These are phyloP conservation scores for Plasmodium fragile DNA, from an alignment of 169 alveolate species.

Conservation along the genomic window DNA sequence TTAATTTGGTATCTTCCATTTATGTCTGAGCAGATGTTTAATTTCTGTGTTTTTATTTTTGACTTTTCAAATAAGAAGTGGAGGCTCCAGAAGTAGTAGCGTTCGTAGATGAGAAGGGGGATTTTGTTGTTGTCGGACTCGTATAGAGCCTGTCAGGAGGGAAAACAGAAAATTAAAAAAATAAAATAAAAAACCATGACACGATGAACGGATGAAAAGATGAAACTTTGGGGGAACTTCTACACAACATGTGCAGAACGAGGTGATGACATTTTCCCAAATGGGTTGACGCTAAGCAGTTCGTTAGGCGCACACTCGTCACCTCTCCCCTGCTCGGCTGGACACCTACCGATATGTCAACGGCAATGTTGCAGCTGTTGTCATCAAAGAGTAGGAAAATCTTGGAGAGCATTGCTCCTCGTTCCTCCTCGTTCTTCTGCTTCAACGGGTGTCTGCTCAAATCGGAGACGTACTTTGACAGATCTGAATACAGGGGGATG, in stretches of 20 bases:
- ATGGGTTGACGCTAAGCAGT: not conserved
- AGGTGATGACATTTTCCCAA: not conserved
- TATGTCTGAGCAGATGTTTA: slow-evolving; percentile 3
- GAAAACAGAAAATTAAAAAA: not conserved
- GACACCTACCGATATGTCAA: slow-evolving; percentile 55
- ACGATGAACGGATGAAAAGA: not conserved
- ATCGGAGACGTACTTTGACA: slow-evolving; percentile 39
- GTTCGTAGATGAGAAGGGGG: slow-evolving; percentile 67
- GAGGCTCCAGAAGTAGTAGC: slow-evolving; percentile 59
- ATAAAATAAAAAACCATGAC: not conserved
- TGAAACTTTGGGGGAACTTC: not conserved
- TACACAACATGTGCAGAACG: not conserved
- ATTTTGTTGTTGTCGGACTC: not conserved
- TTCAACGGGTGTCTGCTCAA: slow-evolving; percentile 29
- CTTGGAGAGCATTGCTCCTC: slow-evolving; percentile 13
- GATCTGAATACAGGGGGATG: slow-evolving; percentile 46
- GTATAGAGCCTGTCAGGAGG: slow-evolving; percentile 25
- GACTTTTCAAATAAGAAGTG: slow-evolving; percentile 69
- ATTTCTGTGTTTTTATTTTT: slow-evolving; percentile 63
- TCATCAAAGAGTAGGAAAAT: slow-evolving; percentile 64
- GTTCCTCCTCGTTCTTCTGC: slow-evolving; percentile 4
- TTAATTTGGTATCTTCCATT: not conserved
- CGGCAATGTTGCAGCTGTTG: slow-evolving; percentile 54
- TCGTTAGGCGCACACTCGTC: not conserved
- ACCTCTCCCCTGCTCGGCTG: not conserved